Evolutionary conservation across 129 eudicot species (phyloP), one percentile per base, ranked within the genome.

Genomic region (Heracleum sosnowskyi): DNA sequence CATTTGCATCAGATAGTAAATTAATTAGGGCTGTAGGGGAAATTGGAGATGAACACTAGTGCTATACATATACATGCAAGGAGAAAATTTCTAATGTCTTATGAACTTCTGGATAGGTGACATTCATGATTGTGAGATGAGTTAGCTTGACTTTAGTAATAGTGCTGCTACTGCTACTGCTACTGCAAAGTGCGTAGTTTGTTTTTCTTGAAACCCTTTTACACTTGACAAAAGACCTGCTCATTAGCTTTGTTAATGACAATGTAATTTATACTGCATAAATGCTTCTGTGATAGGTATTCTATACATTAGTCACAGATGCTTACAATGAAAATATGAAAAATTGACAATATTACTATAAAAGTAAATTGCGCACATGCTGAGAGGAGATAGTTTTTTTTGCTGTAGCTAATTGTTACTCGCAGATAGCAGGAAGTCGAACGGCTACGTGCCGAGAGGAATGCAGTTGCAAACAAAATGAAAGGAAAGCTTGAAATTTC

Each of bases 401-500:
- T 66, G 24, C 75, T 82, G 79, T 85, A 82, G 92, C 96, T 91
- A 91, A 89, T 82, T 85, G 91, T 93, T 85, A 83, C 74, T 91
- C 83, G 85, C 93, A 91, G 98, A 91, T 86, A 83, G 86, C 97
- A 94, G 98, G 98, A 94, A 90, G 98, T 94, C 80, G 98, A 94
- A 84, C 89, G 85, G 77, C 96, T 88, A 49, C 96, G 98, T n/a
- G 88, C 86, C 16, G 98, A 94, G 80, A 88, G 98, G 83, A 94
- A 94, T 88, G 84, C 46, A 73, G 96, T 94, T 83, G 98, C 98
- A 78, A 94, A 88, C 89, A 91, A 90, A 88, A 94, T 94, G 97
- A 94, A 94, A 89, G 98, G 92, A 73, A 94, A 91, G 84, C 45
- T 94, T n/a, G 97, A 94, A 79, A 89, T 96, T 8, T 76, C 87